Evolutionary conservation across 306 rosid genomes (phyloP).

Genomic region (Cyamopsis tetragonoloba): DNA sequence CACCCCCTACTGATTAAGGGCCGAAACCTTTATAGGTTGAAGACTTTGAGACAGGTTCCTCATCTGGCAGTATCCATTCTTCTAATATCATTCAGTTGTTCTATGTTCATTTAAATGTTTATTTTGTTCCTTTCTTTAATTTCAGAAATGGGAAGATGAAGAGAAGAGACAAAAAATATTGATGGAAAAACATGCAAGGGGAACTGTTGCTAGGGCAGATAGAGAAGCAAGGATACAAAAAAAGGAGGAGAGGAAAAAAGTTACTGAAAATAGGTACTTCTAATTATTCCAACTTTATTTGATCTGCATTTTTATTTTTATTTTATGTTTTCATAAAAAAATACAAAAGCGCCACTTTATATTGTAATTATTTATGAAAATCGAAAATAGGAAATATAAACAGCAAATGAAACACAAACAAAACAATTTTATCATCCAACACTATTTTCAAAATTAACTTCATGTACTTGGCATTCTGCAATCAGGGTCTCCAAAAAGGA

Average conservation of each 20-base stretch:
- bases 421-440: neutral
- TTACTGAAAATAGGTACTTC: slow-evolving; percentile 49
- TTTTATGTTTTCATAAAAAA: no score
- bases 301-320: no score
- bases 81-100: neutral
- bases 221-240: slow-evolving; percentile 61
- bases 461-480: neutral
- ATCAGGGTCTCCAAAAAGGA: slow-evolving; percentile 55
- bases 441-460: neutral
- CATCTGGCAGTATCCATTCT: slow-evolving; percentile 6
- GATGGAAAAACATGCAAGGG: slow-evolving; percentile 80
- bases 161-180: slow-evolving; percentile 56
- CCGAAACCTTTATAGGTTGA: slow-evolving; percentile 78
- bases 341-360: no score
- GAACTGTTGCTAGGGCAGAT: slow-evolving; percentile 62
- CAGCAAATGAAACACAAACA: no score
- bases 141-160: slow-evolving; percentile 78
- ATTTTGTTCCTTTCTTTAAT: neutral
- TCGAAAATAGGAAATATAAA: no score
- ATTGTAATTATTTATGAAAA: no score
- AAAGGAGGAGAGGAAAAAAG: slow-evolving; percentile 49
- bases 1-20: slow-evolving; percentile 84
- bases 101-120: slow-evolving; percentile 3
- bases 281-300: no score
- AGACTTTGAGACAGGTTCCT: slow-evolving; percentile 86